A percentile compares a stretch with the other conserved stretches of the same genome.
Evolutionary conservation across 352 stramenopile species (phyloP).

Genomic region (Hyaloperonospora brassicae): DNA sequence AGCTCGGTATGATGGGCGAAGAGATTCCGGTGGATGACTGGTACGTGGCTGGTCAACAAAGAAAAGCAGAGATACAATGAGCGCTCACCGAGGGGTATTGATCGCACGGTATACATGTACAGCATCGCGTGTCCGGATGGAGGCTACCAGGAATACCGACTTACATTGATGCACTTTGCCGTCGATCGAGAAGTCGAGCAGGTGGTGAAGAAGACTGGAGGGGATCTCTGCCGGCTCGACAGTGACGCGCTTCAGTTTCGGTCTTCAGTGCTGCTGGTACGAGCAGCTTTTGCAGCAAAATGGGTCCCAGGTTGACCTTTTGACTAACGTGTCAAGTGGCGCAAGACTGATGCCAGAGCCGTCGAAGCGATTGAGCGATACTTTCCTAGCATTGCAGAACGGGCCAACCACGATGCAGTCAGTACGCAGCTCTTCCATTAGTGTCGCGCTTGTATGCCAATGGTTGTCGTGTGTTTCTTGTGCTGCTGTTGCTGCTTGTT

Average conservation of each 20-base stretch:
- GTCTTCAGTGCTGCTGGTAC: slow-evolving; percentile 29
- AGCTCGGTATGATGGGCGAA: slow-evolving; percentile 51
- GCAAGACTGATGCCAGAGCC: slow-evolving; percentile 48
- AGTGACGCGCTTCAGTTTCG: slow-evolving; percentile 39
- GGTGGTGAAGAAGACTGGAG: slow-evolving; percentile 50
- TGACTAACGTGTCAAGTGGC: not conserved
- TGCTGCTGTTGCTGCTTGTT: not conserved
- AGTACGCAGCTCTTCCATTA: slow-evolving; percentile 16
- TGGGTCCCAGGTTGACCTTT: not conserved
- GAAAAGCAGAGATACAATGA: not conserved
- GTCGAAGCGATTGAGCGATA: slow-evolving; percentile 48
- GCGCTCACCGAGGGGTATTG: not conserved
- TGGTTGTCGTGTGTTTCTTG: not conserved
- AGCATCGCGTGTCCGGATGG: slow-evolving; percentile 55
- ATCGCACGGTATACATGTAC: not conserved
- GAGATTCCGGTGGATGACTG: slow-evolving; percentile 59
- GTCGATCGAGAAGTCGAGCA: slow-evolving; percentile 30
- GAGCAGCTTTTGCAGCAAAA: not conserved
- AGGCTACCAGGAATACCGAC: slow-evolving; percentile 52
- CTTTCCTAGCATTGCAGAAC: slow-evolving; percentile 53
- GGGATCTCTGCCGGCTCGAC: slow-evolving; percentile 46
- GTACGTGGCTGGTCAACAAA: slow-evolving; percentile 12
- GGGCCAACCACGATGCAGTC: slow-evolving; percentile 35
- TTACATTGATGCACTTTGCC: slow-evolving; percentile 56
- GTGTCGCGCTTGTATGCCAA: not conserved